Evolutionary conservation across 176 grass and related monocot genomes (phyloP).

Genomic region (Chrysopogon serrulatus): DNA sequence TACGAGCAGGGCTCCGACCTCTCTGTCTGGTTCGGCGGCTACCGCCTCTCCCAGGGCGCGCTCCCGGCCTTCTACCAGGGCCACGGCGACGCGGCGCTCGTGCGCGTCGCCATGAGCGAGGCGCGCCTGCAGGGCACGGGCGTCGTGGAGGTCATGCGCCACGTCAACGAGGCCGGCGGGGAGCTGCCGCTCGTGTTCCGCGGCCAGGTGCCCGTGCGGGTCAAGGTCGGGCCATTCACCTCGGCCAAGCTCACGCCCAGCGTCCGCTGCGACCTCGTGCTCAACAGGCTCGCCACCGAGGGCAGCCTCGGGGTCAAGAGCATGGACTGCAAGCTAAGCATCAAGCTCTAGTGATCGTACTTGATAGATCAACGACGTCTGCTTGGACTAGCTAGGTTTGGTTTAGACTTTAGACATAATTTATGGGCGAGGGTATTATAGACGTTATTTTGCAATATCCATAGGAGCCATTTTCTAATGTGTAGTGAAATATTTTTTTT

Average conservation of each 20-base stretch:
- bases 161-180: conserved; percentile 4
- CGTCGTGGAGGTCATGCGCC: conserved; percentile 25
- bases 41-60: conserved; percentile 27
- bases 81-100: conserved; percentile 5
- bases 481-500: too few species aligned
- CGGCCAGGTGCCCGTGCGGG: conserved; percentile 37
- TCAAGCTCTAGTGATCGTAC: conserved; percentile 29
- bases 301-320: conserved; percentile 23
- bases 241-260: conserved; percentile 28
- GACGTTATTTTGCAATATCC: too few species aligned
- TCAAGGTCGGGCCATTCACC: conserved; percentile 20
- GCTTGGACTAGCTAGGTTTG: background rate
- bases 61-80: conserved; percentile 57
- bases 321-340: conserved; percentile 33
- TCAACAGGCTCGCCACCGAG: conserved; percentile 30
- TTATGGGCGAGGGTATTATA: too few species aligned
- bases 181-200: conserved; percentile 32
- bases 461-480: too few species aligned
- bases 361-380: too few species aligned
- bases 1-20: conserved; percentile 37
- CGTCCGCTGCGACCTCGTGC: conserved; percentile 35
- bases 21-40: conserved; percentile 13
- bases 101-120: conserved; percentile 40
- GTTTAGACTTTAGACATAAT: too few species aligned
- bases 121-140: conserved; percentile 17